These are phyloP conservation scores for Lentinula novae-zelandiae DNA, from an alignment of 1,284 basidiomycete genomes.

Conservation along the genomic window DNA sequence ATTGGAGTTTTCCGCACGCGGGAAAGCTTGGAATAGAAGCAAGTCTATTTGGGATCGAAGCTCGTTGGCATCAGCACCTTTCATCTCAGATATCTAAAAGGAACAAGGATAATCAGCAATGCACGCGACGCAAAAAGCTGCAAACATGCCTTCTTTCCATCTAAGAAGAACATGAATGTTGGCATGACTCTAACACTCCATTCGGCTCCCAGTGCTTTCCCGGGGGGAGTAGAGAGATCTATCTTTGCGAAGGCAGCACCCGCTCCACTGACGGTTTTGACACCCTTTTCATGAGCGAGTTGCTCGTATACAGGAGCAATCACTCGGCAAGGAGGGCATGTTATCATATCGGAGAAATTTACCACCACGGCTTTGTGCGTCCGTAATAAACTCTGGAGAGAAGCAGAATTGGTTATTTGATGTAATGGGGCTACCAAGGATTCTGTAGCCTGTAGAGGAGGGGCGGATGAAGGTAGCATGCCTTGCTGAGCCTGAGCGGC, in stretches of 20 bases:
- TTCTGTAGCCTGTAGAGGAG: conserved; percentile 34
- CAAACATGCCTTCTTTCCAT: conserved; percentile 64
- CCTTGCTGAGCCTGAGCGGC: conserved; percentile 40
- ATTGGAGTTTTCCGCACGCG: conserved; percentile 49
- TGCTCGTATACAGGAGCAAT: conserved; percentile 45
- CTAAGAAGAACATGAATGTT: conserved; percentile 81
- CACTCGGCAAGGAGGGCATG: conserved; percentile 44
- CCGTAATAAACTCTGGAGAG: conserved; percentile 38
- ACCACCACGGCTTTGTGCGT: conserved; percentile 44
- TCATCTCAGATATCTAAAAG: conserved; percentile 62
- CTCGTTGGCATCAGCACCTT: conserved; percentile 67
- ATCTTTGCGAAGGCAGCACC: conserved; percentile 76
- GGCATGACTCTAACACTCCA: conserved; percentile 78
- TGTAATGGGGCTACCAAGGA: conserved; percentile 61
- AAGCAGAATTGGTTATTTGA: conserved; percentile 41
- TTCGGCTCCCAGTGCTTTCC: conserved; percentile 54
- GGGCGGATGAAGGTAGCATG: conserved; percentile 19
- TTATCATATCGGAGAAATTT: conserved; percentile 38
- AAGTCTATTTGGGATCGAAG: conserved; percentile 69
- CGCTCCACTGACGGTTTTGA: conserved; percentile 27
- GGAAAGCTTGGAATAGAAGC: conserved; percentile 70
- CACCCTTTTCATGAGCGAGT: conserved; percentile 42
- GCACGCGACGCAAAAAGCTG: background rate
- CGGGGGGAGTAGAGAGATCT: conserved; percentile 70
- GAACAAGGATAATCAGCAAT: background rate